Base-by-base conservation (phyloP, 345 rosid genomes). In the Eucalyptus marginata region DNA sequence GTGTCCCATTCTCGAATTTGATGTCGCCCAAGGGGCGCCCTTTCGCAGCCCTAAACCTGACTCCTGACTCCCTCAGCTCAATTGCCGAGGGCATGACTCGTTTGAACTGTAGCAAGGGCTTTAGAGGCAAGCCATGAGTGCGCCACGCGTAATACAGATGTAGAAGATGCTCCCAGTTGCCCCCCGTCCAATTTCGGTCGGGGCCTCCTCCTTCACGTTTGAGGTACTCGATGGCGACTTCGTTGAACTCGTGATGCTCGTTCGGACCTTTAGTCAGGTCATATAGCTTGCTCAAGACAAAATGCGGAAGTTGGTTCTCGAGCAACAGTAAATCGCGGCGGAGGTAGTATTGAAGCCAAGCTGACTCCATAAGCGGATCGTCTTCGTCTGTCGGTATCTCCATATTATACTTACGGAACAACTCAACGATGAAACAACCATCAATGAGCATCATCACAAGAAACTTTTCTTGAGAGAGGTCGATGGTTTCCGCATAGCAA, bases 141-240 rank as follows among this genome's bases (percentile, higher is more conserved):
- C 4, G 0, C 22, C 22, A 6, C 29, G 3, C 0, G 29, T 56
- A 13, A 22, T 9, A 22, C 9, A 56, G 29, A 4, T 56, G 62
- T 3, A 56, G 62, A 0, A 56, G 62, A 56, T 56, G 62, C 2
- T 56, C 1, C 5, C 2, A 6, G 17, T 49, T 0, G 62, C 5
- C 12, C 24, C 4, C 2, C 13, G 5, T 9, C 62, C 5, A 0
- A 56, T 4, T 9, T 56, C 0, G 13, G 62, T 3, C 0, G 6
- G 6, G 6, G 62, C 0, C 2, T 56, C 54, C 16, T n/a, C n/a
- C n/a, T n/a, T n/a, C n/a, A n/a, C n/a, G n/a, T n/a, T n/a, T n/a
- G 56, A 56, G 22, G 12, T 56, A 56, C 24, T 0, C 24, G 62
- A 0, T 2, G 62, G 29, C 62, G 3, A 24, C 3, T 0, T 10